Conservation (phyloP, 352 stramenopile species). For the Pythium inflatum region DNA sequence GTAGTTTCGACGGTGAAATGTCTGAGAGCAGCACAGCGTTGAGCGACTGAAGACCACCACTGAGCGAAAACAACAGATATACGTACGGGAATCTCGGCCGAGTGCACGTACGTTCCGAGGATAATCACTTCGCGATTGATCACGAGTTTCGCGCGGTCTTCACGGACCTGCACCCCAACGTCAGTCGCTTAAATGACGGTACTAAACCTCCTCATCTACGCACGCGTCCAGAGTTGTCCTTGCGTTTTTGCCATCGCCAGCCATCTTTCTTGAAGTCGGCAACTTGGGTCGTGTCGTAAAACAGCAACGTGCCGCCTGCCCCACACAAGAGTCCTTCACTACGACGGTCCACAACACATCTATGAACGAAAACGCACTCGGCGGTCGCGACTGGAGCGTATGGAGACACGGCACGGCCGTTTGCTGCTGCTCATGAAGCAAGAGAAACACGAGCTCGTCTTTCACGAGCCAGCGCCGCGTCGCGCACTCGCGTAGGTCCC, state of each 20-base stretch:
- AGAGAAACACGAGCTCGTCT: constrained; percentile 78
- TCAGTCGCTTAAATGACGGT: neutral
- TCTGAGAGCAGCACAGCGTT: constrained; percentile 37
- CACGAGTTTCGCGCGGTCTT: constrained; percentile 85
- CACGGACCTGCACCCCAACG: constrained; percentile 53
- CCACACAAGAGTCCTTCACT: neutral
- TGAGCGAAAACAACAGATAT: neutral
- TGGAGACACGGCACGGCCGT: constrained; percentile 47
- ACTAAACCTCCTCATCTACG: no score
- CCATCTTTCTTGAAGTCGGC: constrained; percentile 87
- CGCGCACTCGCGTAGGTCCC: constrained; percentile 35
- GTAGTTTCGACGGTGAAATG: constrained; percentile 86
- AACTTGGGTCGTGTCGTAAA: constrained; percentile 68
- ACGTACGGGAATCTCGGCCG: constrained; percentile 62
- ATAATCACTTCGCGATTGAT: constrained; percentile 85
- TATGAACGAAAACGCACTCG: constrained; percentile 54
- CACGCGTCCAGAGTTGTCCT: constrained; percentile 79
- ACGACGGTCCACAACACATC: neutral
- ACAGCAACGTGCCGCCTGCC: constrained; percentile 68
- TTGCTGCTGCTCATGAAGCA: constrained; percentile 52
- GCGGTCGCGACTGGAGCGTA: constrained; percentile 51
- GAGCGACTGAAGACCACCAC: neutral
- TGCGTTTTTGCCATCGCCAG: constrained; percentile 86
- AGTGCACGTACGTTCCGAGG: constrained; percentile 85
- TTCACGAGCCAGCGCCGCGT: constrained; percentile 81